A percentile compares a stretch with the other conserved stretches of the same genome.
Evolutionary conservation across 495 filamentous ascomycete genomes (phyloP).

Genomic region (Penicillium mononematosum): DNA sequence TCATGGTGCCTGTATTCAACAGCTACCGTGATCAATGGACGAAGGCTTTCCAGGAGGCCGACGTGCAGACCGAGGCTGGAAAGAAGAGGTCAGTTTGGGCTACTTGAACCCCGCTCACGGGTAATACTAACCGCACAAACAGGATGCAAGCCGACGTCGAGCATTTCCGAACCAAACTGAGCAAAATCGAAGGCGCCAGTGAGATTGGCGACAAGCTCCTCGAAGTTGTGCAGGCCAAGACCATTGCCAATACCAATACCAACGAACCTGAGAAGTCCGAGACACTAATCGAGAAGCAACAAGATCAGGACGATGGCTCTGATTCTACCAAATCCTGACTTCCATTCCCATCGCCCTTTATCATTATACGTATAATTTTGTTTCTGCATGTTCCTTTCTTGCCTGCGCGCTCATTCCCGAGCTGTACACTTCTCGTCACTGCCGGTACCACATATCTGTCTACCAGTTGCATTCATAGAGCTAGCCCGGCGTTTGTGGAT

Average conservation of each 20-base stretch:
- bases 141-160: conserved; percentile 82
- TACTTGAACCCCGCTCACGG: background rate
- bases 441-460: conserved; percentile 21
- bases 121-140: conserved; percentile 16
- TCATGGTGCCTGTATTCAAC: conserved; percentile 87
- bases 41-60: conserved; percentile 66
- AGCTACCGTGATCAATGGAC: conserved; percentile 84
- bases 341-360: background rate
- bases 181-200: conserved; percentile 77
- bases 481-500: conserved; percentile 26
- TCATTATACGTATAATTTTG: conserved; percentile 21
- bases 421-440: conserved; percentile 22
- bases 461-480: conserved; percentile 25
- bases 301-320: conserved; percentile 16
- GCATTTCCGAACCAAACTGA: conserved; percentile 68
- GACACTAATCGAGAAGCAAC: conserved; percentile 11
- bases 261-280: conserved; percentile 17
- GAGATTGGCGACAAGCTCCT: conserved; percentile 67
- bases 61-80: conserved; percentile 62
- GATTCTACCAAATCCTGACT: conserved; percentile 20
- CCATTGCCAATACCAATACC: conserved; percentile 25
- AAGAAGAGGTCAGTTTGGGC: conserved; percentile 64
- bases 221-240: conserved; percentile 64
- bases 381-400: conserved; percentile 2
- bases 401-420: conserved; percentile 1